Percentiles rank a stretch among this genome's conserved stretches.
These are phyloP conservation scores for Stephanodiscus minutulus DNA, from an alignment of 108 stramenopile genomes.

Conservation along the genomic window DNA sequence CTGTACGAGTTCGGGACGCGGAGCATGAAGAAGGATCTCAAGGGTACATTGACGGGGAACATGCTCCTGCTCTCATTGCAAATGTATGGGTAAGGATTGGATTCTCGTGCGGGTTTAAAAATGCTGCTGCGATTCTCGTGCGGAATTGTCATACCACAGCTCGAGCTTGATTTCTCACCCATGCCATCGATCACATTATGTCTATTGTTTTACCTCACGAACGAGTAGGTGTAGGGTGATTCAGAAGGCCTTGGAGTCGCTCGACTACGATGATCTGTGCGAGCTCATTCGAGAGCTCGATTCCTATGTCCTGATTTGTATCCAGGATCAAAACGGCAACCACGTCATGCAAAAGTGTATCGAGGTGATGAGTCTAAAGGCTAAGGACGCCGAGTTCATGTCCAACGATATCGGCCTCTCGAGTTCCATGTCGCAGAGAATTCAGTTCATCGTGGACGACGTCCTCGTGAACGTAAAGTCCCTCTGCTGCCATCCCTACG, in stretches of 20 bases:
- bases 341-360: conserved; percentile 98
- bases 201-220: conserved; percentile 1
- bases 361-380: conserved; percentile 76
- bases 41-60: conserved; percentile 71
- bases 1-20: conserved; percentile 91
- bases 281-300: conserved; percentile 86
- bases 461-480: conserved; percentile 82
- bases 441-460: conserved; percentile 93
- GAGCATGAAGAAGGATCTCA: conserved; percentile 69
- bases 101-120: not conserved
- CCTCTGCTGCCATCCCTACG: conserved; percentile 94
- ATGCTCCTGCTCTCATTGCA: conserved; percentile 84
- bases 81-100: conserved; percentile 86
- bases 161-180: not conserved
- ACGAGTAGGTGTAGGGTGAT: conserved; percentile 87
- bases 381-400: conserved; percentile 59
- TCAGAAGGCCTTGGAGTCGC: conserved; percentile 90
- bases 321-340: conserved; percentile 97
- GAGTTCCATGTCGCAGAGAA: conserved; percentile 60
- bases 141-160: not conserved
- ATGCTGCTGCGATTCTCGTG: not conserved
- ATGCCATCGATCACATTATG: not conserved
- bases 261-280: conserved; percentile 75
- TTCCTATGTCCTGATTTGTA: conserved; percentile 85
- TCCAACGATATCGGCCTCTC: conserved; percentile 29